Conservation (phyloP, 352 stramenopile species). For the Phytopythium helicoides region DNA sequence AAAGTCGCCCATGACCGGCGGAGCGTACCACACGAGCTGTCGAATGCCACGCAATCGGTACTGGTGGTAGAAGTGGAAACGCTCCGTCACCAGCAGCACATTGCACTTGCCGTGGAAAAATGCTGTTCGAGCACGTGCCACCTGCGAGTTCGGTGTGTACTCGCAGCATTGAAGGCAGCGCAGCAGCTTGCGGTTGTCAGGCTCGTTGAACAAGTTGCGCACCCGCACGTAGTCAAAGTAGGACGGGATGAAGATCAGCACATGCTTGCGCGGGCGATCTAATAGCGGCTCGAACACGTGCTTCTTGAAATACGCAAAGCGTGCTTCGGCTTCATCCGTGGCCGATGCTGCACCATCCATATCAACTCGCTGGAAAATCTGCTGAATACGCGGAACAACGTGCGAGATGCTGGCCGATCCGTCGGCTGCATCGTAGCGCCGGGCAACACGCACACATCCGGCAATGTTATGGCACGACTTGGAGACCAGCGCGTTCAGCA, state of each 20-base stretch:
- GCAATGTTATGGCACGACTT: constrained; percentile 57
- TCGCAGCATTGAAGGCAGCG: constrained; percentile 68
- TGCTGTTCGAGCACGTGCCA: constrained; percentile 61
- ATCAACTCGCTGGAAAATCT: constrained; percentile 83
- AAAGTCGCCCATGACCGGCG: constrained; percentile 63
- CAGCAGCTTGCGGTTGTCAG: constrained; percentile 74
- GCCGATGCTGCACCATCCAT: constrained; percentile 10
- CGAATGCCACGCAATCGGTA: constrained; percentile 76
- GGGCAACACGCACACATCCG: constrained; percentile 53
- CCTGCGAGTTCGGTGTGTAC: constrained; percentile 65
- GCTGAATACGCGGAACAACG: constrained; percentile 68
- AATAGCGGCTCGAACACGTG: constrained; percentile 76
- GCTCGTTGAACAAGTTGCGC: constrained; percentile 79
- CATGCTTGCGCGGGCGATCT: constrained; percentile 62
- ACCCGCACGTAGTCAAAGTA: constrained; percentile 88
- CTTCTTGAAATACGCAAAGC: constrained; percentile 77
- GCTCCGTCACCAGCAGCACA: constrained; percentile 80
- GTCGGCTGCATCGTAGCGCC: constrained; percentile 46
- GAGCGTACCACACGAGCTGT: constrained; percentile 77
- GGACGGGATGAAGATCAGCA: constrained; percentile 79
- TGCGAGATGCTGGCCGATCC: constrained; percentile 53
- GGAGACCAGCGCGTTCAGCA: constrained; percentile 55
- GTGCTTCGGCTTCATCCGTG: constrained; percentile 58
- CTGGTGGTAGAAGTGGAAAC: constrained; percentile 87
- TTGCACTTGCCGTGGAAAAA: constrained; percentile 80